A percentile compares a stretch with the other conserved stretches of the same genome.
These are phyloP conservation scores for Tetradesmus obliquus DNA, from an alignment of 139 green algal species.

Conservation along the genomic window DNA sequence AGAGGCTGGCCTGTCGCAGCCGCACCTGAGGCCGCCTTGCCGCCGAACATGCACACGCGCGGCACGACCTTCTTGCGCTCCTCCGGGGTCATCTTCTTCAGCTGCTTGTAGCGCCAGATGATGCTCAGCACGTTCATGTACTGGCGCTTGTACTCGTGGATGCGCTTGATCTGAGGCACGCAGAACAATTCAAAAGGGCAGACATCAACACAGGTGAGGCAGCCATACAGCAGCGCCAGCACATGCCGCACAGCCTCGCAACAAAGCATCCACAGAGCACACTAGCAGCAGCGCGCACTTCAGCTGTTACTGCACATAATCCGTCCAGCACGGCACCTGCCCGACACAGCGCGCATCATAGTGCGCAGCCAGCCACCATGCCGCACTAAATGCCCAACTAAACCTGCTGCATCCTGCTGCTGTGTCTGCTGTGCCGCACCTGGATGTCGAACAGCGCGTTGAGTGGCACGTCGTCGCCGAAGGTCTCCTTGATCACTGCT, in stretches of 20 bases:
- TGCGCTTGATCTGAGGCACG: conserved; percentile 93
- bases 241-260: too few relatives aligned
- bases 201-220: too few relatives aligned
- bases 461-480: conserved; percentile 78
- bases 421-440: conserved; percentile 35
- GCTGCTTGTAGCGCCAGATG: conserved; percentile 91
- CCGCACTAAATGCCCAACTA: too few relatives aligned
- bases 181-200: too few relatives aligned
- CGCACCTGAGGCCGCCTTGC: conserved; percentile 80
- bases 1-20: neutral
- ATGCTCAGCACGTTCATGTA: conserved; percentile 92
- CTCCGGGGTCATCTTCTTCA: conserved; percentile 90
- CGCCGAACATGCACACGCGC: conserved; percentile 93
- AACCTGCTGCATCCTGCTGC: too few relatives aligned
- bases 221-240: neutral
- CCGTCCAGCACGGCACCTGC: too few relatives aligned
- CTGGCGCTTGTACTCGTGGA: conserved; percentile 99
- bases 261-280: too few relatives aligned
- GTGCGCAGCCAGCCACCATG: too few relatives aligned
- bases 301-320: neutral
- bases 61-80: conserved; percentile 90
- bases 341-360: too few relatives aligned
- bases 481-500: conserved; percentile 78
- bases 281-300: neutral
- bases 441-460: conserved; percentile 96